Evolutionary conservation across 306 rosid species (phyloP), one percentile per base, ranked within the genome.

Genomic region (Hippophae tibetana): DNA sequence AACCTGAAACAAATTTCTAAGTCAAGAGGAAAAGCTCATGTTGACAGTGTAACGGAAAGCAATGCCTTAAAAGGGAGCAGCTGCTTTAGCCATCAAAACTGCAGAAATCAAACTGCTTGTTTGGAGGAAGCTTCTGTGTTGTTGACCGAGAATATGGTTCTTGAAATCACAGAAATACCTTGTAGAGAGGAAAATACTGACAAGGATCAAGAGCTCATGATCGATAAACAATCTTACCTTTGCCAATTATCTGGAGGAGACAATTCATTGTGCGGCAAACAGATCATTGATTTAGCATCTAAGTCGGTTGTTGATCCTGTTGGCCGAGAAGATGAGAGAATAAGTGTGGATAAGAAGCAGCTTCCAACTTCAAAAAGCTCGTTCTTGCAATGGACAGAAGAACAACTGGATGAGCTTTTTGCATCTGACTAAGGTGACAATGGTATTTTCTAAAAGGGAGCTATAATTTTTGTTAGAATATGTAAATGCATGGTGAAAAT

Each of bases 301-400:
- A 66, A 57, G 60, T 38, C 58, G 3, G 49, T 47, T 61, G 66
- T 55, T 56, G 52, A 44, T 31, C 60, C 72, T 54, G 59, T 47
- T 57, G 60, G 64, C 52, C 72, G 52, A 56, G 73, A 75, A 66
- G 47, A 23, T 42, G 74, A 46, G 64, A 48, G 9, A 56, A 42
- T 23, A 42, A 47, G 26, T 31, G 73, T 48, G 43, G 54, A 46
- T 18, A 63, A 54, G 63, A 42, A 13, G 47, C 69, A 69, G 60
- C 52, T 62, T 40, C 56, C 12, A 57, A 73, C 70, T 72, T 54
- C 67, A 38, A 66, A 11, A 56, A 47, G 69, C 49, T 67, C 80
- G 23, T 64, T 79, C 57, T 92, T 84, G 1, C 76, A 76, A 47
- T 87, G 94, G 90, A 92, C 98, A 40, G 95, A 87, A 47, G 98